Base-by-base conservation (phyloP, 768 basidiomycete genomes). In the Rhizopogon rudus region DNA sequence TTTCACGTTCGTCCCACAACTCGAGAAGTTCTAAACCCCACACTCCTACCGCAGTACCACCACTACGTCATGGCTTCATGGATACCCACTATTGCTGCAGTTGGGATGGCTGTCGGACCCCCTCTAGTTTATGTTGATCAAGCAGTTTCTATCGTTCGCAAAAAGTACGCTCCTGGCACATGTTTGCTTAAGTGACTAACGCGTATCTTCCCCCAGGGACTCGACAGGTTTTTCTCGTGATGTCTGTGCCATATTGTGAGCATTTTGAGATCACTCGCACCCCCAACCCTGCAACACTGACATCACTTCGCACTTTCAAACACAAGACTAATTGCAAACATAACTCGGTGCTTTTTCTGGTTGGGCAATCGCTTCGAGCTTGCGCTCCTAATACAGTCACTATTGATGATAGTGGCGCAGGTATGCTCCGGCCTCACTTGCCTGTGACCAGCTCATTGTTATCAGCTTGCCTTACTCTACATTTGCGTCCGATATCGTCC, bases 271-370 rank as follows among this genome's bases (percentile, higher is more conserved):
- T 41, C 51, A 35, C 44, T 40, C 13, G 28, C 57, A 40, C 29
- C 33, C 25, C 40, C 43, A 28, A 40, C 45, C 44, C 22, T 42
- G 50, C 56, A 64, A 48, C 65, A 17, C 22, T 40, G 22, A 39
- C 56, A 51, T 50, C 40, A 52, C 53, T 41, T 10, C 51, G 35
- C 55, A 40, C 35, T 44, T 22, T 42, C 43, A 53, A 62, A 52
- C 67, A 35, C 25, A 51, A 91, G 89, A 61, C 75, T 92, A 33
- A 76, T 89, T 56, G 89, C 91, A 49, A 93, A 93, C 69, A 91
- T 93, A 52, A 87, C 87, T 25, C 79, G 91, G 64, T 93, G 91
- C 69, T 93, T 92, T 76, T 93, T 93, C 72, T 93, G 91, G 91
- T 72, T 93, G 37, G 91, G 91, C 53, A 75, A 85, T 40, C 87